A percentile compares a stretch with the other conserved stretches of the same genome.
These are phyloP conservation scores for Agarophyton chilense DNA, from an alignment of 23 red algal genomes.

Conservation along the genomic window DNA sequence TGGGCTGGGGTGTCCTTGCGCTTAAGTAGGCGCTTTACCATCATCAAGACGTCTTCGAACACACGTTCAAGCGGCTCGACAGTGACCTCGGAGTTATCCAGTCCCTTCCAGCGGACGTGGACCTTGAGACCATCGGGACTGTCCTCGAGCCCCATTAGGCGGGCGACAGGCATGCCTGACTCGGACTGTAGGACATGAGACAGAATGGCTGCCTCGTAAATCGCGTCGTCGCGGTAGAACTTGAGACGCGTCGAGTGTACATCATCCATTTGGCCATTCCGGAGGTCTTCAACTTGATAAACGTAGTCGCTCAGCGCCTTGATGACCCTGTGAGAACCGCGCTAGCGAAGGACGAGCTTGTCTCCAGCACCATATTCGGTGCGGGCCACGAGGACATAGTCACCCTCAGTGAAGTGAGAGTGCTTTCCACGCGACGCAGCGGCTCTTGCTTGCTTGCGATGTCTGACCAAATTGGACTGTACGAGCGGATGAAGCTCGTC, in stretches of 20 bases:
- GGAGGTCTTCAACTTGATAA: conserved; percentile 18
- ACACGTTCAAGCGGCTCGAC: background rate
- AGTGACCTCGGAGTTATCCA: background rate
- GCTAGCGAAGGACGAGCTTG: conserved; percentile 17
- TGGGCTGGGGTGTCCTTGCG: conserved; percentile 8
- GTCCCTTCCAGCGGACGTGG: background rate
- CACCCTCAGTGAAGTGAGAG: conserved; percentile 1
- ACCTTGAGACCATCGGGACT: background rate
- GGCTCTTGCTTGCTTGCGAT: background rate
- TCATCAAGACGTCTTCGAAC: background rate
- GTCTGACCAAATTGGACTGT: background rate
- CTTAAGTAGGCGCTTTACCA: conserved; percentile 3
- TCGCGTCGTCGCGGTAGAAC: conserved; percentile 17
- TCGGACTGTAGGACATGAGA: background rate
- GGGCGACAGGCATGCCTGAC: background rate
- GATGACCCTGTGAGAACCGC: conserved; percentile 17
- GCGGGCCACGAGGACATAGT: conserved; percentile 3
- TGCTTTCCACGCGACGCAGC: background rate
- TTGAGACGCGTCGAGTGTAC: conserved; percentile 23
- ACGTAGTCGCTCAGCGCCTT: conserved; percentile 1
- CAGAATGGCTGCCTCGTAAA: background rate
- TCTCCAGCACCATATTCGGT: background rate
- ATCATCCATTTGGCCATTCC: background rate
- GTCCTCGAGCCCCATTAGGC: background rate
- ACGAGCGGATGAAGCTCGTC: conserved; percentile 34